Conservation (phyloP, 345 rosid species). For the Populus alba region DNA sequence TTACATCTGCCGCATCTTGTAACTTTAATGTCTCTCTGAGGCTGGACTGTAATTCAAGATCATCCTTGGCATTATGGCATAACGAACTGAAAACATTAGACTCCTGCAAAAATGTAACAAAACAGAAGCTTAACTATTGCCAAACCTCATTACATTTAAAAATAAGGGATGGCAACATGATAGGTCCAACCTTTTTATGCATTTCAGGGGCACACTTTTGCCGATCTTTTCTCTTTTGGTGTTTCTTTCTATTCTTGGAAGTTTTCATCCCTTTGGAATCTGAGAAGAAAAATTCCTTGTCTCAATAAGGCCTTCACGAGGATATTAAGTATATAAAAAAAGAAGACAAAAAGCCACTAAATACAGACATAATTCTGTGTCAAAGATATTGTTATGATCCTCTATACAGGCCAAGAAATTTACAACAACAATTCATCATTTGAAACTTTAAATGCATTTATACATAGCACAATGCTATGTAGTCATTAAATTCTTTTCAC, state of each 20-base stretch:
- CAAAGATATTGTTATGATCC: neutral
- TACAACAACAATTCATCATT: neutral
- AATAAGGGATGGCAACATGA: neutral
- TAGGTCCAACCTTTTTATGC: constrained; percentile 10
- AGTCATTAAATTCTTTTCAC: neutral
- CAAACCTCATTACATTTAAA: neutral
- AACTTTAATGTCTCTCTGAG: constrained; percentile 10
- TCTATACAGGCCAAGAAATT: neutral
- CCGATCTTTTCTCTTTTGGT: constrained; percentile 22
- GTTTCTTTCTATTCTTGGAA: constrained; percentile 30
- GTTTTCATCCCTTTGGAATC: constrained; percentile 20
- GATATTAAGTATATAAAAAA: constrained; percentile 34
- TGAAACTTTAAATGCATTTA: neutral
- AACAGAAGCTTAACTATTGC: neutral
- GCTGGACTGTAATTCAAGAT: constrained; percentile 3
- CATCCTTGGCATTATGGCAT: constrained; percentile 3
- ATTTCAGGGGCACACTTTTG: constrained; percentile 14
- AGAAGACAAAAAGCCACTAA: neutral
- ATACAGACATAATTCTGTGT: neutral
- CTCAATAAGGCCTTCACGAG: constrained; percentile 39
- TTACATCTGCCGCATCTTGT: constrained; percentile 11
- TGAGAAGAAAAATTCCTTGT: constrained; percentile 20
- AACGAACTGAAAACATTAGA: constrained; percentile 2
- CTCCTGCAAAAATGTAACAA: constrained; percentile 9
- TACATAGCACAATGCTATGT: neutral